Evolutionary conservation across 495 filamentous ascomycete species (phyloP).

Genomic region (Podospora conica): DNA sequence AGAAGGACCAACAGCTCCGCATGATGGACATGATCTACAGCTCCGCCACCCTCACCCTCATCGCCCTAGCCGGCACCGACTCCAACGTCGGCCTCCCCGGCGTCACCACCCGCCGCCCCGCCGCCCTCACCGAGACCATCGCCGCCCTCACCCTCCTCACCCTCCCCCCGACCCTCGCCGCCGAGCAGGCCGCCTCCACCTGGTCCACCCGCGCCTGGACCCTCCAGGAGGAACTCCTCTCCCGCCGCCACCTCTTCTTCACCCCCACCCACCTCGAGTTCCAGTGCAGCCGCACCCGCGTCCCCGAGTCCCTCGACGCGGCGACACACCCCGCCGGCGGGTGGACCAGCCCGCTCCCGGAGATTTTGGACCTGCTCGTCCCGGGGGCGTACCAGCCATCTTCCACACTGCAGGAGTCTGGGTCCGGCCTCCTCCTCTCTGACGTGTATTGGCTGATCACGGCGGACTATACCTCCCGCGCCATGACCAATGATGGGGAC

Average conservation of each 20-base stretch:
- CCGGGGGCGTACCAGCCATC: not conserved
- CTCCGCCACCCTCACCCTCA: conserved; percentile 7
- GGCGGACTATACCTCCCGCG: conserved; percentile 11
- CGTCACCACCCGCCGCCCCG: not conserved
- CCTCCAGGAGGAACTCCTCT: conserved; percentile 14
- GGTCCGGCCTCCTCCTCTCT: not conserved
- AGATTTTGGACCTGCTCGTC: not conserved
- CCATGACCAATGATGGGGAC: conserved; percentile 15
- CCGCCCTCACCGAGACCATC: conserved; percentile 11
- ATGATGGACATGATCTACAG: conserved; percentile 20
- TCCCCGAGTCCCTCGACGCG: not conserved
- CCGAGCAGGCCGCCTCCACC: not conserved
- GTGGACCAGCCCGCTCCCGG: not conserved
- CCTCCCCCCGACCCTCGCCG: conserved; percentile 3
- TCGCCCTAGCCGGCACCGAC: conserved; percentile 3
- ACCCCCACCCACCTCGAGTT: conserved; percentile 9
- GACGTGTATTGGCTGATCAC: conserved; percentile 2
- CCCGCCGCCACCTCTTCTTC: conserved; percentile 12
- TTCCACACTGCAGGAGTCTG: not conserved
- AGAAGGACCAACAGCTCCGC: conserved; percentile 5
- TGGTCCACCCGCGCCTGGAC: conserved; percentile 20
- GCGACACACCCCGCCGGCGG: not conserved
- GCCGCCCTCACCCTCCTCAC: conserved; percentile 11
- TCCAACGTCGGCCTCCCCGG: conserved; percentile 16
- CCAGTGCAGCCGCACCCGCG: not conserved